A percentile compares a stretch with the other conserved stretches of the same genome.
These are phyloP conservation scores for Citrus reticulata DNA, from an alignment of 345 rosid species.

Conservation along the genomic window DNA sequence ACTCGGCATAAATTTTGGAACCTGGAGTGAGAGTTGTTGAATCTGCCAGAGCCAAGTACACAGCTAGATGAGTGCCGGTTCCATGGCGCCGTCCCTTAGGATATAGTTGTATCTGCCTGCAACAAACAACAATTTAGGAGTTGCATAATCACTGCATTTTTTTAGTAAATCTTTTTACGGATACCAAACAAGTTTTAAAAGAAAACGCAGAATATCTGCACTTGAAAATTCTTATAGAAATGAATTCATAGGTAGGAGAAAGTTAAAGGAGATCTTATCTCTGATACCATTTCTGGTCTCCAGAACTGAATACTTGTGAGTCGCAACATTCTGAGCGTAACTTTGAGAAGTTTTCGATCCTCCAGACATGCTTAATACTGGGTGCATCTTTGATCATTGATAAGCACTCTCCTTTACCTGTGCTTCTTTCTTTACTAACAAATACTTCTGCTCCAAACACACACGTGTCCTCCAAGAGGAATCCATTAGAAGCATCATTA, in stretches of 20 bases:
- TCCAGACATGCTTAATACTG: slow-evolving; percentile 26
- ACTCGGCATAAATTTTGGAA: slow-evolving; percentile 30
- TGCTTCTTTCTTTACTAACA: slow-evolving; percentile 31
- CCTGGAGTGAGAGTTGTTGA: slow-evolving; percentile 11
- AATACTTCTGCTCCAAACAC: slow-evolving; percentile 46
- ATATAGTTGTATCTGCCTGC: slow-evolving; percentile 39
- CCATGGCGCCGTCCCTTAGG: slow-evolving; percentile 32
- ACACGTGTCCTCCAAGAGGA: slow-evolving; percentile 35
- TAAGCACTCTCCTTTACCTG: slow-evolving; percentile 33
- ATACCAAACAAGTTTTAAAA: too few species aligned
- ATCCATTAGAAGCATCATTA: slow-evolving; percentile 28
- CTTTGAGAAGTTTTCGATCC: slow-evolving; percentile 32
- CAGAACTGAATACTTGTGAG: slow-evolving; percentile 24
- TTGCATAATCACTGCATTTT: background rate
- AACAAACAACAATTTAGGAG: background rate
- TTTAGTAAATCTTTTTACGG: too few species aligned
- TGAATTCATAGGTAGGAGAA: too few species aligned
- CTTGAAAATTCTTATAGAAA: too few species aligned
- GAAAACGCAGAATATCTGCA: too few species aligned
- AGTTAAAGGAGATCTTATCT: background rate
- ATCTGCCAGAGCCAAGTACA: slow-evolving; percentile 29
- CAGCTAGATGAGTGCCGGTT: slow-evolving; percentile 19
- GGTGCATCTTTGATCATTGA: slow-evolving; percentile 23
- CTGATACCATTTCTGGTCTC: slow-evolving; percentile 36
- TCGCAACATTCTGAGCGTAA: slow-evolving; percentile 6